Conservation (phyloP, 169 alveolate species). For the Eimeria praecox region DNA sequence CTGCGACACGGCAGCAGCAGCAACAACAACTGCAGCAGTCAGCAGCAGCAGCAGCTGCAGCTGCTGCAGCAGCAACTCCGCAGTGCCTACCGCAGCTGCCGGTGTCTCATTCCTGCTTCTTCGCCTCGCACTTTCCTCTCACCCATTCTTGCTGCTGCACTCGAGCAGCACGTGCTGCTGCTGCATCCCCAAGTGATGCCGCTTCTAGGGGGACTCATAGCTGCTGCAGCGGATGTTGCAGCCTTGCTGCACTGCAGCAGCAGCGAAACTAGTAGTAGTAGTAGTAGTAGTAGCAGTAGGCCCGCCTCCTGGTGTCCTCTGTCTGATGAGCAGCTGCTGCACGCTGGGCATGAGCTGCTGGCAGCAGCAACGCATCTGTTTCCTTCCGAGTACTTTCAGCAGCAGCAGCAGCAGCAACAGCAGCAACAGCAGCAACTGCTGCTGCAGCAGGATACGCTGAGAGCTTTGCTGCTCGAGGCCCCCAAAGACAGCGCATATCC, state of each 20-base stretch:
- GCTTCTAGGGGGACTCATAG: conserved; percentile 4
- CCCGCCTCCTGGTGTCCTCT: conserved; percentile 25
- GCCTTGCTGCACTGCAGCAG: conserved; percentile 64
- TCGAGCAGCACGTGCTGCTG: conserved; percentile 69
- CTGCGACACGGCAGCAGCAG: conserved; percentile 59
- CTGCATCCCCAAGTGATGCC: conserved; percentile 72
- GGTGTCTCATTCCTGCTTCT: conserved; percentile 38
- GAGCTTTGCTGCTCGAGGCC: conserved; percentile 32
- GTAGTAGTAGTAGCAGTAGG: neutral
- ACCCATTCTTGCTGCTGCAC: conserved; percentile 21
- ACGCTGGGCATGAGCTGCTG: conserved; percentile 58
- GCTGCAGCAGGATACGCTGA: conserved; percentile 34
- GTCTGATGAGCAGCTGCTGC: conserved; percentile 68
- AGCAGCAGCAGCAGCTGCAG: conserved; percentile 34
- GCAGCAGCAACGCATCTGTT: conserved; percentile 55
- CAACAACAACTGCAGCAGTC: conserved; percentile 3
- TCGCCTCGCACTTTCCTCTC: conserved; percentile 25
- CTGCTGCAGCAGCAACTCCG: conserved; percentile 49
- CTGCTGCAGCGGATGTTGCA: conserved; percentile 64
- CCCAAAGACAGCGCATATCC: conserved; percentile 13
- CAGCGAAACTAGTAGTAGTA: conserved; percentile 42
- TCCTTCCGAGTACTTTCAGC: conserved; percentile 61
- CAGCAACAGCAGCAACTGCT: neutral
- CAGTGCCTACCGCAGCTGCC: conserved; percentile 34
- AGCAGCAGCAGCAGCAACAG: conserved; percentile 35